Conservation (phyloP, 805 yeast species). For the Nakazawaea ishiwadae region DNA sequence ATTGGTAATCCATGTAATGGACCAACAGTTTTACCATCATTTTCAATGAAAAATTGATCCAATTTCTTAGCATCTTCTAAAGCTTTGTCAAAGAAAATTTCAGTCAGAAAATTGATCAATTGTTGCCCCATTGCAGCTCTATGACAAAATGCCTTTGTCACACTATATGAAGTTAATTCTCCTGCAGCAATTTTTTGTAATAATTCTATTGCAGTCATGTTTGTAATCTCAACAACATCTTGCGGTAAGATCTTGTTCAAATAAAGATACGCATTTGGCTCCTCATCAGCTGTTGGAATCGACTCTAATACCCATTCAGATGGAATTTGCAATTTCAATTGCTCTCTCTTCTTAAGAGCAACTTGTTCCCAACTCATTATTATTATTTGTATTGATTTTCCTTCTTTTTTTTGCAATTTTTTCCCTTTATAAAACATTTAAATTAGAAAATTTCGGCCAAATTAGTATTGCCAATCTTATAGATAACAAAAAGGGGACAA, state of each 20-base stretch:
- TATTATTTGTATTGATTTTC: neutral
- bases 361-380: constrained; percentile 16
- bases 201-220: constrained; percentile 17
- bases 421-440: too few species aligned
- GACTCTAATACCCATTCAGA: constrained; percentile 22
- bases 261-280: constrained; percentile 18
- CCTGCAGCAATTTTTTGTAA: constrained; percentile 14
- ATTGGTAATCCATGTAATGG: constrained; percentile 29
- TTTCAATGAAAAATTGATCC: constrained; percentile 14
- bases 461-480: too few species aligned
- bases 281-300: constrained; percentile 24
- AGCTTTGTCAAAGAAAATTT: constrained; percentile 21
- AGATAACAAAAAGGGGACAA: too few species aligned
- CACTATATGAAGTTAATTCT: constrained; percentile 15
- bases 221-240: constrained; percentile 19
- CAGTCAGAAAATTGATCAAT: constrained; percentile 21
- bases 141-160: constrained; percentile 23
- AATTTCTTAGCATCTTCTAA: constrained; percentile 18
- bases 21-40: constrained; percentile 18
- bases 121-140: constrained; percentile 25
- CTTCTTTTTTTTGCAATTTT: too few species aligned
- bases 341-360: constrained; percentile 17
- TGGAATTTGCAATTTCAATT: constrained; percentile 23
- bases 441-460: too few species aligned
- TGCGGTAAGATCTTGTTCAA: constrained; percentile 19